These are phyloP conservation scores for Acacia melanoxylon DNA, from an alignment of 306 rosid genomes.

Conservation along the genomic window DNA sequence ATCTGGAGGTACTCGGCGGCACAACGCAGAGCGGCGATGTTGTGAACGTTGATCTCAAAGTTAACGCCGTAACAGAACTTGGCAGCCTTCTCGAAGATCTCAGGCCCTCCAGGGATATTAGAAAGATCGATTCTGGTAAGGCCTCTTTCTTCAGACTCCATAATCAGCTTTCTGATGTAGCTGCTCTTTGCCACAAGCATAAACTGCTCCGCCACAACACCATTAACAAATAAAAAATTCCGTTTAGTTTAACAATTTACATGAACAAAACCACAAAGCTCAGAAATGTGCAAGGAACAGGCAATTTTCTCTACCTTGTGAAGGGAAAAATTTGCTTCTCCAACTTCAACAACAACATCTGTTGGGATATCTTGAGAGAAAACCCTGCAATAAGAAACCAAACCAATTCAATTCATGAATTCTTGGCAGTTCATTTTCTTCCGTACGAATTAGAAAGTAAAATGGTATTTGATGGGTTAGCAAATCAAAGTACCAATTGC, in stretches of 20 bases:
- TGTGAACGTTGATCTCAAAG: slow-evolving; percentile 81
- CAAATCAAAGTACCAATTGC: slow-evolving; percentile 63
- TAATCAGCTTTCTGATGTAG: slow-evolving; percentile 65
- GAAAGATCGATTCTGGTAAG: slow-evolving; percentile 62
- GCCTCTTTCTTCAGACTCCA: slow-evolving; percentile 66
- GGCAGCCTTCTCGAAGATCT: slow-evolving; percentile 84
- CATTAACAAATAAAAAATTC: background rate
- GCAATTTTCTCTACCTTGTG: slow-evolving; percentile 62
- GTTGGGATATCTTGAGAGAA: slow-evolving; percentile 78
- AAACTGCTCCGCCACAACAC: slow-evolving; percentile 42
- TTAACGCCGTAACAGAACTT: slow-evolving; percentile 91
- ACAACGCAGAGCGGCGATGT: slow-evolving; percentile 74
- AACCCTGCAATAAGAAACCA: slow-evolving; percentile 50
- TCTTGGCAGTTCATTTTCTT: background rate
- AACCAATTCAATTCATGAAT: background rate
- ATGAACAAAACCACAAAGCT: background rate
- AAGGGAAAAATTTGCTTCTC: slow-evolving; percentile 72
- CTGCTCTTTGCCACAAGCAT: slow-evolving; percentile 92
- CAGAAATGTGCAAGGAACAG: background rate
- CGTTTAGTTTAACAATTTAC: background rate
- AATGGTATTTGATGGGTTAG: background rate
- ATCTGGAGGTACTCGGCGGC: slow-evolving; percentile 84
- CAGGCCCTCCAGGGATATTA: slow-evolving; percentile 80
- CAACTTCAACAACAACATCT: slow-evolving; percentile 67
- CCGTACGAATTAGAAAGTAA: background rate